Evolutionary conservation across 306 rosid genomes (phyloP), one percentile per base, ranked within the genome.

Genomic region (Albizia julibrissin): DNA sequence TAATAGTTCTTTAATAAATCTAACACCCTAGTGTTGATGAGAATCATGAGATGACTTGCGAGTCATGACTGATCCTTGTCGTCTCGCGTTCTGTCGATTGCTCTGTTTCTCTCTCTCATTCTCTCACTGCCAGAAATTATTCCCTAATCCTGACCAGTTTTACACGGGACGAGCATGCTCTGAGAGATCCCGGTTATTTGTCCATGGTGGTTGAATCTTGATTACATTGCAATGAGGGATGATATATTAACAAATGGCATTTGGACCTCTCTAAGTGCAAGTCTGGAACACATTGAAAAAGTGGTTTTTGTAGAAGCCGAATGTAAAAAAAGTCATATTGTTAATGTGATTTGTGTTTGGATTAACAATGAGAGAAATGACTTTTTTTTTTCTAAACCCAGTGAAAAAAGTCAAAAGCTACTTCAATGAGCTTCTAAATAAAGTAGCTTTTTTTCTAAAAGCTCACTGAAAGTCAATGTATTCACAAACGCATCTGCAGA

Each of bases 1-100:
- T 11, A 79, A 69, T 12, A 8, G 22, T 21, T 18, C 22, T 8
- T 76, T 50, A 37, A 50, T 50, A 8, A 50, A 50, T 50, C n/a
- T 10, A 50, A 5, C 6, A 18, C 8, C 56, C 56, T 50, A 16
- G 19, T 2, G 24, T 52, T 52, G 10, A n/a, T 58, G 68, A 58
- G 64, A 15, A 18, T 52, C 7, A 21, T 66, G 69, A 67, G 64
- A 15, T 80, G 87, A 68, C 75, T 54, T 33, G 6, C 14, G 46
- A n/a, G 62, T 21, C 62, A 8, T 54, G 12, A 18, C 62, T 69
- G 65, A 40, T 49, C 56, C 66, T 47, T 78, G 86, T 84, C 82
- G 29, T 79, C 9, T 87, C 46, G 71, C n/a, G 34, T 24, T 8
- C 58, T 44, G 75, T 44, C 18, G 34, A 42, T 40, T 67, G 47